Percentiles rank a stretch among this genome's conserved stretches.
Evolutionary conservation across 768 basidiomycete genomes (phyloP).

Genomic region (Leccinum rimulosum): DNA sequence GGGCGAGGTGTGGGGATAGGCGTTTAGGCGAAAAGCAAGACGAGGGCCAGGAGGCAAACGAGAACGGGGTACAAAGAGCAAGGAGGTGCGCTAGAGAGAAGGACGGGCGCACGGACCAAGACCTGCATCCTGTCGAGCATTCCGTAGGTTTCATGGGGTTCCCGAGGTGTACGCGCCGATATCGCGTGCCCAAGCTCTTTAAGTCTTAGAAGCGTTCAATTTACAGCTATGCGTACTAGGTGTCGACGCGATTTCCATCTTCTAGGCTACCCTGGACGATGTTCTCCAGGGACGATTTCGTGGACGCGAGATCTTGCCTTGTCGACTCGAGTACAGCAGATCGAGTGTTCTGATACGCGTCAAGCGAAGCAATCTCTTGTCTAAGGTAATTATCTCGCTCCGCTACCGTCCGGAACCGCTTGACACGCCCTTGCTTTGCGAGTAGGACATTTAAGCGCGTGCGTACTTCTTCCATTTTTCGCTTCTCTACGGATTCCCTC

Average conservation of each 20-base stretch:
- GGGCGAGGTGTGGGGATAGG: too few relatives aligned
- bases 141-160: conserved; percentile 55
- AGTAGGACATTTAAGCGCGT: conserved; percentile 73
- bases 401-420: conserved; percentile 76
- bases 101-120: conserved; percentile 46
- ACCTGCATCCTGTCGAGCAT: conserved; percentile 94
- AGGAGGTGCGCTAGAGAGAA: too few relatives aligned
- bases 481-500: conserved; percentile 53
- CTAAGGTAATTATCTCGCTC: conserved; percentile 83
- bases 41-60: too few relatives aligned
- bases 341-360: conserved; percentile 58
- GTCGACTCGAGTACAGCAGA: conserved; percentile 53
- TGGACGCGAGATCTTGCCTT: conserved; percentile 46
- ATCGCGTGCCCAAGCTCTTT: too few relatives aligned
- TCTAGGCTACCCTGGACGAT: conserved; percentile 61
- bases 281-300: conserved; percentile 48
- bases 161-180: too few relatives aligned
- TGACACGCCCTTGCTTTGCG: conserved; percentile 86
- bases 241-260: too few relatives aligned
- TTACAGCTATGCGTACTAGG: too few relatives aligned
- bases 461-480: conserved; percentile 70
- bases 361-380: conserved; percentile 74
- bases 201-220: too few relatives aligned
- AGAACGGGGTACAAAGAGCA: too few relatives aligned
- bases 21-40: conserved; percentile 29